Evolutionary conservation across 768 basidiomycete species (phyloP).

Genomic region (Cystobasidium onofrii): DNA sequence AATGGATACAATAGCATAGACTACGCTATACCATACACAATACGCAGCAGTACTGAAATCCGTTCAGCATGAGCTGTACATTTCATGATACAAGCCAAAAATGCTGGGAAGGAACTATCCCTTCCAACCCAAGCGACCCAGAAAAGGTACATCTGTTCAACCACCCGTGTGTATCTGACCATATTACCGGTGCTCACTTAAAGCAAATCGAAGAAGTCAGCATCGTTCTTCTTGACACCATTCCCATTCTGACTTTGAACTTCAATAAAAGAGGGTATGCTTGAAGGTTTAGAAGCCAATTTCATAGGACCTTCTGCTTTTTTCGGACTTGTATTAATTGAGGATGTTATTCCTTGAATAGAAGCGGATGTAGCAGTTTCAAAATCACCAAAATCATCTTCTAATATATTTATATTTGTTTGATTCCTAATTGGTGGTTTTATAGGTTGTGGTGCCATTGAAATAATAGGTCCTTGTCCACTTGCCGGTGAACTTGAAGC

Average conservation of each 20-base stretch:
- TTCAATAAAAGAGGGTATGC: neutral
- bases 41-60: too few species aligned
- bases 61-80: too few species aligned
- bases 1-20: too few species aligned
- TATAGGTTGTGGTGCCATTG: neutral
- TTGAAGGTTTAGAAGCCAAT: neutral
- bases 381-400: conserved; percentile 30
- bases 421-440: neutral
- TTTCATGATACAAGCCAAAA: too few species aligned
- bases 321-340: neutral
- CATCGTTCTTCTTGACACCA: neutral
- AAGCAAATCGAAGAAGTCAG: conserved; percentile 18
- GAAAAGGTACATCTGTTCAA: too few species aligned
- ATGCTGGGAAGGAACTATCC: too few species aligned
- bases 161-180: too few species aligned
- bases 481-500: neutral
- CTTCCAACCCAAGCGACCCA: too few species aligned
- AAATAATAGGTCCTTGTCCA: neutral
- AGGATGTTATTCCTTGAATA: too few species aligned
- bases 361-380: neutral
- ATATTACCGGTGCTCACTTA: neutral
- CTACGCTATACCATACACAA: too few species aligned
- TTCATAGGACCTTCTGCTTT: conserved; percentile 26
- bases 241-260: neutral
- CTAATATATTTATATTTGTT: neutral